phyloP scores from a whole-genome alignment of 2,329 filamentous ascomycete species.

The Colletotrichum orchidophilum region DNA sequence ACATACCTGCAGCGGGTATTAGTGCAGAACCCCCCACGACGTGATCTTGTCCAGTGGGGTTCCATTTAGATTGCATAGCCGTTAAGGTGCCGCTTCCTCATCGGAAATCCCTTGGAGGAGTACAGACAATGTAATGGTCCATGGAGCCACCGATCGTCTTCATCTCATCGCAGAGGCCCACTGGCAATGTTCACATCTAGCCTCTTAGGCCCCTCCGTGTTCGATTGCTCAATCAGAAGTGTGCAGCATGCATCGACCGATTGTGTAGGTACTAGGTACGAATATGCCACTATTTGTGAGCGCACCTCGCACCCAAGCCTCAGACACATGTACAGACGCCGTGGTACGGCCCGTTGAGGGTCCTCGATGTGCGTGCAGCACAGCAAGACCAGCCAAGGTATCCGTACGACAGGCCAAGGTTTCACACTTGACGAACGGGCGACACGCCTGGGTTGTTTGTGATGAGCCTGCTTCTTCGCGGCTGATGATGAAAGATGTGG shows the following conservation, averaged over 20 bases:
- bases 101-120: background rate
- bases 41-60: slow-evolving; percentile 9
- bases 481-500: background rate
- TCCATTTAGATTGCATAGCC: slow-evolving; percentile 11
- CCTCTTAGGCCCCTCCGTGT: background rate
- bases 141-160: background rate
- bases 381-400: slow-evolving; percentile 3
- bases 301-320: slow-evolving; percentile 1
- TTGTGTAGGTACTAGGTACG: background rate
- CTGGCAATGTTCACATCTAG: background rate
- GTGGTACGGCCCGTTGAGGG: slow-evolving; percentile 13
- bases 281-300: background rate
- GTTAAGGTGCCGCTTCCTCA: slow-evolving; percentile 6
- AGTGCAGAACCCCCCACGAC: background rate
- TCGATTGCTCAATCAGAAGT: background rate
- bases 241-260: slow-evolving; percentile 20
- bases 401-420: background rate
- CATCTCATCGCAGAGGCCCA: background rate
- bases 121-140: background rate
- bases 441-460: slow-evolving; percentile 14
- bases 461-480: background rate
- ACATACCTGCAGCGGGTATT: slow-evolving; percentile 14
- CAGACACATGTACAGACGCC: background rate
- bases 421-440: slow-evolving; percentile 3
- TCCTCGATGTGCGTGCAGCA: background rate